These are phyloP conservation scores for Penicillium polonicum DNA, from an alignment of 2,329 filamentous ascomycete genomes.

Conservation along the genomic window DNA sequence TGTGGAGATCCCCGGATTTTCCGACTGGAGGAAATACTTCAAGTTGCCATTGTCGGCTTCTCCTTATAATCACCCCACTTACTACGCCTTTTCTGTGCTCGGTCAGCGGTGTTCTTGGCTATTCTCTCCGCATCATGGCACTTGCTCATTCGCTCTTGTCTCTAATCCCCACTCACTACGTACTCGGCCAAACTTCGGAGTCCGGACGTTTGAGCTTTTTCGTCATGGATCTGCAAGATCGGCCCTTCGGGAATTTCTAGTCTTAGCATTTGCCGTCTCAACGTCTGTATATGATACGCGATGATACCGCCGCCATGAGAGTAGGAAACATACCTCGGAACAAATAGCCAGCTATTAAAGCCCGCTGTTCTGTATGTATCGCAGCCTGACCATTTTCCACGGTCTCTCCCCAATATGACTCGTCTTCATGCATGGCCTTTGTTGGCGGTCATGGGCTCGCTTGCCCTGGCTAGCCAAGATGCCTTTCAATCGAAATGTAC, in stretches of 20 bases:
- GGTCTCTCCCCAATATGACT: slow-evolving; percentile 10
- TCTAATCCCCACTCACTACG: background rate
- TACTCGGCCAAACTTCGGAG: background rate
- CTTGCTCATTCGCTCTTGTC: background rate
- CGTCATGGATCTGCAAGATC: background rate
- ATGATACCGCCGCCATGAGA: background rate
- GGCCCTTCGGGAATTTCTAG: background rate
- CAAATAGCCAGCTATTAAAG: background rate
- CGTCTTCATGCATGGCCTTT: slow-evolving; percentile 14
- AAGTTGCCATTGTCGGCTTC: background rate
- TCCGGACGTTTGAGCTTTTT: background rate
- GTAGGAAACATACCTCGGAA: background rate
- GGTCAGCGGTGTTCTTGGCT: background rate
- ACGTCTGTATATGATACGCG: background rate
- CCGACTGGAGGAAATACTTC: background rate
- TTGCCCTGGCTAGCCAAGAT: slow-evolving; percentile 25
- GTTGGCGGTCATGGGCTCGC: slow-evolving; percentile 20
- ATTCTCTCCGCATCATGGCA: background rate
- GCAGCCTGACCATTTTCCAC: no score
- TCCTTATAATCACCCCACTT: background rate
- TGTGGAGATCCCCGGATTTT: slow-evolving; percentile 21
- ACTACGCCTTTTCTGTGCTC: no score
- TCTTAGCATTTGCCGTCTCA: background rate
- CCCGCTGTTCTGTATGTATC: background rate
- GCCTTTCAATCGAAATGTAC: slow-evolving; percentile 27